Evolutionary conservation across 306 rosid species (phyloP).

Genomic region (Dalbergia oliveri): DNA sequence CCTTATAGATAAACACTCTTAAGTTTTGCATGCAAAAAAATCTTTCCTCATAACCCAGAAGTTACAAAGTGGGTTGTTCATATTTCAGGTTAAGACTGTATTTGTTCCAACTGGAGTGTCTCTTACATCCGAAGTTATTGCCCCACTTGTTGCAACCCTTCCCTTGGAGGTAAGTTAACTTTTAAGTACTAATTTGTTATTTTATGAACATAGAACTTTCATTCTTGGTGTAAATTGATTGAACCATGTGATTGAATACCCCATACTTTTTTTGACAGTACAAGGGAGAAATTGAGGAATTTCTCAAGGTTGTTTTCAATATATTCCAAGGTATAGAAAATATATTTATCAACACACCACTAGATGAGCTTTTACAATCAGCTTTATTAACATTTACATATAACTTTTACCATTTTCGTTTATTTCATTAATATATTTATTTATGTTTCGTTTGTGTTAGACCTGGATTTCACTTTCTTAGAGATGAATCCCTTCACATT

Average conservation of each 20-base stretch:
- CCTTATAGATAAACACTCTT: slow-evolving; percentile 3
- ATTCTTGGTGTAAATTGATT: slow-evolving; percentile 9
- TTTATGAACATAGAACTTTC: slow-evolving; percentile 27
- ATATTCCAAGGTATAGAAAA: slow-evolving; percentile 80
- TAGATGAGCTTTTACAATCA: slow-evolving; percentile 7
- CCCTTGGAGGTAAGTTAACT: slow-evolving; percentile 80
- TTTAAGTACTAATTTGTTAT: neutral
- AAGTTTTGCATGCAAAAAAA: neutral
- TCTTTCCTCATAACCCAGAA: slow-evolving; percentile 10
- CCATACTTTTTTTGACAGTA: slow-evolving; percentile 57
- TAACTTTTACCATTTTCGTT: slow-evolving; percentile 11
- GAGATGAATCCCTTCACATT: slow-evolving; percentile 97
- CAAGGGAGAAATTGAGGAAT: slow-evolving; percentile 84
- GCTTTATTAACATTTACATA: slow-evolving; percentile 7
- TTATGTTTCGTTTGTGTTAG: slow-evolving; percentile 55
- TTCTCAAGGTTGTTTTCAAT: slow-evolving; percentile 72
- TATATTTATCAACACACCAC: slow-evolving; percentile 3
- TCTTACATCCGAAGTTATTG: slow-evolving; percentile 74
- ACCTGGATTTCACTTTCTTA: slow-evolving; percentile 96
- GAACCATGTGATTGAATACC: slow-evolving; percentile 22
- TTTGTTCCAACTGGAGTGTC: slow-evolving; percentile 83
- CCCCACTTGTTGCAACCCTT: slow-evolving; percentile 94
- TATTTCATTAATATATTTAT: slow-evolving; percentile 30
- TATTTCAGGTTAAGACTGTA: slow-evolving; percentile 83
- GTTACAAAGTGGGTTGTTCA: slow-evolving; percentile 40